Conservation (phyloP, 805 yeast genomes). For the Pichia nanzhaoensis region DNA sequence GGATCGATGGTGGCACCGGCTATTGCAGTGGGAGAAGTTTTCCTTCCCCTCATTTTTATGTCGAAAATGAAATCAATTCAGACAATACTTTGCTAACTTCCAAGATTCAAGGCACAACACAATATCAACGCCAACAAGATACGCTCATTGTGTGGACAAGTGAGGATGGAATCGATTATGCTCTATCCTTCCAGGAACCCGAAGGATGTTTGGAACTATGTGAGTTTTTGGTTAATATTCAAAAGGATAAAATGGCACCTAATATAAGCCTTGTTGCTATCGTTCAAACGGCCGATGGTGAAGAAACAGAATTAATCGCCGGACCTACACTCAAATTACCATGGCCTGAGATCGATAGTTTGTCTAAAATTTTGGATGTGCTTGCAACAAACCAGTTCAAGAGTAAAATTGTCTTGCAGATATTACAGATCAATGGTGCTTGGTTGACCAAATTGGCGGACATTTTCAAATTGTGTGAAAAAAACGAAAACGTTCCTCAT, state of each 20-base stretch:
- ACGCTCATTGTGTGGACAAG: slow-evolving; percentile 95
- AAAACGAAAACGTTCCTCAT: slow-evolving; percentile 41
- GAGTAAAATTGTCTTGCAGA: slow-evolving; percentile 46
- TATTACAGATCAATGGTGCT: slow-evolving; percentile 41
- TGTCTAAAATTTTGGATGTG: slow-evolving; percentile 47
- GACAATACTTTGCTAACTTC: slow-evolving; percentile 56
- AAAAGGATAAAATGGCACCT: slow-evolving; percentile 47
- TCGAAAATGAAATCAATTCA: slow-evolving; percentile 61
- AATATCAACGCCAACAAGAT: slow-evolving; percentile 90
- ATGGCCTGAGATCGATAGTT: slow-evolving; percentile 43
- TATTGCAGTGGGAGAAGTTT: slow-evolving; percentile 69
- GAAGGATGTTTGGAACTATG: slow-evolving; percentile 82
- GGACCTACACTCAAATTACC: slow-evolving; percentile 74
- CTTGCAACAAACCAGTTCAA: slow-evolving; percentile 33
- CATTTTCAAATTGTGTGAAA: slow-evolving; percentile 53
- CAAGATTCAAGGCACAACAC: slow-evolving; percentile 63
- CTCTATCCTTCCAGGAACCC: slow-evolving; percentile 86
- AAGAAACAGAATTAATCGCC: slow-evolving; percentile 67
- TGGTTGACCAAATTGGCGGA: slow-evolving; percentile 41
- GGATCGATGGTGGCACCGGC: slow-evolving; percentile 94
- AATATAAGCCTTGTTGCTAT: slow-evolving; percentile 71
- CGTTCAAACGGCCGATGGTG: slow-evolving; percentile 38
- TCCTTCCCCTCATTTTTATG: slow-evolving; percentile 54
- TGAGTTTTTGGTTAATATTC: slow-evolving; percentile 68
- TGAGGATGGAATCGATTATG: slow-evolving; percentile 61